phyloP scores from a whole-genome alignment of 2,329 filamentous ascomycete genomes.

The Chaetomiaceae sp. region DNA sequence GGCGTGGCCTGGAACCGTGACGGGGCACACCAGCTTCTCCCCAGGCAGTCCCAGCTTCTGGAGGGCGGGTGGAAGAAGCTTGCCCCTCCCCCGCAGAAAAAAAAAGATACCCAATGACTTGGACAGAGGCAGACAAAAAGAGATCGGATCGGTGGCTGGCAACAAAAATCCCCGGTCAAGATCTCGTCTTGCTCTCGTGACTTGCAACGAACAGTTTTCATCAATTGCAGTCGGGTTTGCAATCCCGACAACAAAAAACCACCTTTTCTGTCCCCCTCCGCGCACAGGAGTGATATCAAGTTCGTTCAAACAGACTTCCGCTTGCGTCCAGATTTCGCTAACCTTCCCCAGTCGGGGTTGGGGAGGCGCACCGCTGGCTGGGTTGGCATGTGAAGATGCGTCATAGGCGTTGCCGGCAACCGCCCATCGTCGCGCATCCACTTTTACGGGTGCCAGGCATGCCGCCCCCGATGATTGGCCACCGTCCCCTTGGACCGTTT shows the following conservation, averaged over 20 bases:
- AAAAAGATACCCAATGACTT: conserved; percentile 8
- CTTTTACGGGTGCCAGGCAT: conserved; percentile 8
- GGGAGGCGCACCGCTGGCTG: too few relatives aligned
- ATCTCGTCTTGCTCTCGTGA: too few relatives aligned
- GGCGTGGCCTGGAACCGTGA: not conserved
- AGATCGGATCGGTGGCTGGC: too few relatives aligned
- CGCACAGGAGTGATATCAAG: too few relatives aligned
- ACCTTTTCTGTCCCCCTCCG: too few relatives aligned
- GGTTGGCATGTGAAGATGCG: conserved; percentile 18
- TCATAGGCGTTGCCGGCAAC: conserved; percentile 6
- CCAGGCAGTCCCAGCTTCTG: too few relatives aligned
- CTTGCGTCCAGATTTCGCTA: not conserved
- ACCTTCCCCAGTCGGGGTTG: not conserved
- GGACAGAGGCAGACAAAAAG: conserved; percentile 12
- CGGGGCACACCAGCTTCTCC: too few relatives aligned
- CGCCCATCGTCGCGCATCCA: not conserved
- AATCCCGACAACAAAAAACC: too few relatives aligned
- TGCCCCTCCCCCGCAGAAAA: conserved; percentile 22
- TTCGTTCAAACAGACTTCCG: too few relatives aligned
- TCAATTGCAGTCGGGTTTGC: not conserved
- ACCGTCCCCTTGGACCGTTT: conserved; percentile 11
- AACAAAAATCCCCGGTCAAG: too few relatives aligned
- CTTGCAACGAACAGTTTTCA: too few relatives aligned
- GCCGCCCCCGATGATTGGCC: conserved; percentile 13
- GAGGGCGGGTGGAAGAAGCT: too few relatives aligned